phyloP scores from a whole-genome alignment of 2,329 filamentous ascomycete genomes.

The Colletotrichum navitas region DNA sequence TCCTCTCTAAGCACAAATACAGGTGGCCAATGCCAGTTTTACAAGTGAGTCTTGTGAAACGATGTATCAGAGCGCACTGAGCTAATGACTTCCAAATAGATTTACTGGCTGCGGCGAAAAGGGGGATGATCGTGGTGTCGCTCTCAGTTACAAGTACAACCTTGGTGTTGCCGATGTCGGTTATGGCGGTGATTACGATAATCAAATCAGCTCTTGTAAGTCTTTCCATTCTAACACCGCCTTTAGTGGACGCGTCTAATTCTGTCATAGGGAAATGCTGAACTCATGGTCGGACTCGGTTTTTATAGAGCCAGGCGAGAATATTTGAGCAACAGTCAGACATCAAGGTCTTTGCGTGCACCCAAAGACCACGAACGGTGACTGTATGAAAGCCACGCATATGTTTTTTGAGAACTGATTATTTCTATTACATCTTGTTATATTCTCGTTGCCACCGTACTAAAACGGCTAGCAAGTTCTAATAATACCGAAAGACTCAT shows the following conservation, averaged over 20 bases:
- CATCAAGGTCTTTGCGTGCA: neutral
- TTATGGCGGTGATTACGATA: slow-evolving; percentile 34
- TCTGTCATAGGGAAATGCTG: slow-evolving; percentile 30
- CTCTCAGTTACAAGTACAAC: slow-evolving; percentile 33
- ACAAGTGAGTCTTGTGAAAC: neutral
- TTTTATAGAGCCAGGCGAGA: neutral
- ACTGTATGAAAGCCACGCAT: neutral
- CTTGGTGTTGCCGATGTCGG: slow-evolving; percentile 4
- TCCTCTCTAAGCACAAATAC: slow-evolving; percentile 35
- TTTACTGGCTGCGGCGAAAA: slow-evolving; percentile 32
- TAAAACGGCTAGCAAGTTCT: too few relatives aligned
- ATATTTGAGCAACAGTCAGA: too few relatives aligned
- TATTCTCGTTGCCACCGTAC: neutral
- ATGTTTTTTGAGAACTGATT: neutral
- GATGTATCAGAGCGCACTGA: too few relatives aligned
- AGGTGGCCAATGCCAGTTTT: slow-evolving; percentile 35
- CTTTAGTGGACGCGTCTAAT: neutral
- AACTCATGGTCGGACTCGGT: neutral
- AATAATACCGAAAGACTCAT: slow-evolving; percentile 14
- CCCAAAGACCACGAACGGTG: neutral
- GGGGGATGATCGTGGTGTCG: slow-evolving; percentile 33
- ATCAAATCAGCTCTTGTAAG: slow-evolving; percentile 40
- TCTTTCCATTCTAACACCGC: neutral
- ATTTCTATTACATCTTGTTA: rapidly evolving
- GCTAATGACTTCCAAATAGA: neutral